Evolutionary conservation across 768 basidiomycete genomes (phyloP).

Genomic region (Neoboletus brunneissimus): DNA sequence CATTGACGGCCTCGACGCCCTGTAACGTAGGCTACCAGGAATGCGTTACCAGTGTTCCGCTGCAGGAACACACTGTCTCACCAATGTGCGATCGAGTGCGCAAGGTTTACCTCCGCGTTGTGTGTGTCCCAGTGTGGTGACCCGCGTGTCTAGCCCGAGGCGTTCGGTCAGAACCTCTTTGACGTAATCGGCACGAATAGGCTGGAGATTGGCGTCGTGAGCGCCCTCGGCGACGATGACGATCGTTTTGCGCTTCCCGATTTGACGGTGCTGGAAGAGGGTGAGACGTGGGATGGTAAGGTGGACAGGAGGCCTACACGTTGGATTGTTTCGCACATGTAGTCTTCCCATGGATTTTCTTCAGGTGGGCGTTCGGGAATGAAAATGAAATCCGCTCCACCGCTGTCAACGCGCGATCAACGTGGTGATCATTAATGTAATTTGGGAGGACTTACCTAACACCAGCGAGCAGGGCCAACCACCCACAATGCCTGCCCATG

Average conservation of each 20-base stretch:
- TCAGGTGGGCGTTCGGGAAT: conserved; percentile 92
- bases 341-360: conserved; percentile 79
- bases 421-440: neutral
- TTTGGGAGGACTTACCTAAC: conserved; percentile 58
- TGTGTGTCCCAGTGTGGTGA: conserved; percentile 95
- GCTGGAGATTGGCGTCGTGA: conserved; percentile 79
- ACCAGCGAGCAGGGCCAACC: conserved; percentile 91
- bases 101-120: conserved; percentile 94
- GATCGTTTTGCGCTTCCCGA: conserved; percentile 97
- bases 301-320: conserved; percentile 48
- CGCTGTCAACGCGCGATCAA: conserved; percentile 39
- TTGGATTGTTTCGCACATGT: conserved; percentile 84
- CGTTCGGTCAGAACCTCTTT: conserved; percentile 85
- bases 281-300: neutral
- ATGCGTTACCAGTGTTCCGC: conserved; percentile 5
- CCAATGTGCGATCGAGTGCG: conserved; percentile 89
- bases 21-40: conserved; percentile 85
- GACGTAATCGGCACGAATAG: conserved; percentile 89
- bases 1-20: conserved; percentile 89
- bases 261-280: conserved; percentile 68
- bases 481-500: conserved; percentile 99
- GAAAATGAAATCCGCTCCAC: conserved; percentile 96
- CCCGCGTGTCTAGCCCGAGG: conserved; percentile 90
- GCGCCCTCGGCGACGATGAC: conserved; percentile 99
- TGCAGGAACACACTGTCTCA: conserved; percentile 33